Percentiles rank a stretch among this genome's conserved stretches.
phyloP scores from a whole-genome alignment of 495 filamentous ascomycete species.

The Chaetomium fimeti region DNA sequence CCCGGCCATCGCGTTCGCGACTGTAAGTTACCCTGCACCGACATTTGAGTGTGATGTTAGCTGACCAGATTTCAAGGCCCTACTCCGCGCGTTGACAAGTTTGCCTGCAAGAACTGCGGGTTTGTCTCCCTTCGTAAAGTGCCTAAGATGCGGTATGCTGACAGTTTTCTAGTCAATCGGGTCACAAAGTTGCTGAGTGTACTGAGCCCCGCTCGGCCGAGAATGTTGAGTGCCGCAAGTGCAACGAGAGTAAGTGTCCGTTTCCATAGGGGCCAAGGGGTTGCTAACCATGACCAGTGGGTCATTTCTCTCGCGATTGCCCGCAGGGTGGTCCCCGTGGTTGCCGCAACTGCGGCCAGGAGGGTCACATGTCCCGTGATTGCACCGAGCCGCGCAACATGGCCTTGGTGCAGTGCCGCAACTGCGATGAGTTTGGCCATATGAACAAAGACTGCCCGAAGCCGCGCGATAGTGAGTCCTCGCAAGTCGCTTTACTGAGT shows the following conservation, averaged over 20 bases:
- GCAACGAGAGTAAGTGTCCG: conserved; percentile 58
- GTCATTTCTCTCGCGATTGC: conserved; percentile 84
- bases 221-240: conserved; percentile 77
- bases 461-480: conserved; percentile 64
- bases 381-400: conserved; percentile 66
- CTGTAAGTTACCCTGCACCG: conserved; percentile 48
- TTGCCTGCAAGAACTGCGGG: conserved; percentile 82
- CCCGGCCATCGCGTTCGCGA: conserved; percentile 69
- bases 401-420: conserved; percentile 62
- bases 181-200: conserved; percentile 46
- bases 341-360: conserved; percentile 69
- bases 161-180: conserved; percentile 35
- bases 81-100: conserved; percentile 53
- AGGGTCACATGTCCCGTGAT: conserved; percentile 59
- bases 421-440: conserved; percentile 76
- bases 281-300: conserved; percentile 49
- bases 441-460: conserved; percentile 69
- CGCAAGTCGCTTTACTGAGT: not conserved
- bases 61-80: conserved; percentile 45
- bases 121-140: conserved; percentile 36
- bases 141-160: conserved; percentile 10
- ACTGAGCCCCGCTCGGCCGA: conserved; percentile 66
- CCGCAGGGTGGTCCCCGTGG: conserved; percentile 55
- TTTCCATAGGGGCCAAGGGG: not conserved
- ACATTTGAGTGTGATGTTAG: conserved; percentile 14